Evolutionary conservation across 768 basidiomycete species (phyloP), one percentile per base, ranked within the genome.

Genomic region (Amanita phalloides): DNA sequence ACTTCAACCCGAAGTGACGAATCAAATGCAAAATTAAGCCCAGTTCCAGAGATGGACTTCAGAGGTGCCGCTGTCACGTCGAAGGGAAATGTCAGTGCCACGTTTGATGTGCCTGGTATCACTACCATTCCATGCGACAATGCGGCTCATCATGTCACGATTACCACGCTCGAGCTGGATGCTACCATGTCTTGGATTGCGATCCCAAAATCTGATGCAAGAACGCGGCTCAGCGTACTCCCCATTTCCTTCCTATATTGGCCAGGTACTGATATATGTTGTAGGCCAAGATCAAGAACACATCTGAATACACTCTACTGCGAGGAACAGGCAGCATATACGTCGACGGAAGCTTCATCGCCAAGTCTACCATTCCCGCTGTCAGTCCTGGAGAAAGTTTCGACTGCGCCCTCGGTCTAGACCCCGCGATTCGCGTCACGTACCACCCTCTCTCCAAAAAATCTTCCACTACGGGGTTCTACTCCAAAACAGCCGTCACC

Each of bases 271-370:
- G 23, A 41, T 10, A 14, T 3, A 37, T 28, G 9, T 35, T 54
- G 17, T 41, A 71, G 71, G 68, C 70, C 0, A 64, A 63, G 32
- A 66, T 72, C 6, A 64, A 60, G 48, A 74, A 74, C 53, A 61
- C 63, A 1, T 71, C 70, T 0, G 66, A 71, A 35, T 72, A 67
- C 46, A 64, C 68, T 1, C 56, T 74, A 6, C 56, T 73, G 11
- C 54, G 51, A 3, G 72, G 72, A 0, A 56, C 49, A 1, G 68
- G 67, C 0, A 71, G 63, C 46, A 61, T 73, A 26, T 72, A 70
- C 51, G 68, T 74, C 2, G 68, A 73, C 50, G 70, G 71, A 6
- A 69, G 66, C 53, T 72, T 72, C 58, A 71, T 68, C 5, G 65
- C 70, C 14, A 58, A 63, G 7, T 66, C 68, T 1, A 48, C 47